Base-by-base conservation (phyloP, 495 filamentous ascomycete genomes). In the Mytilinidion resinicola region DNA sequence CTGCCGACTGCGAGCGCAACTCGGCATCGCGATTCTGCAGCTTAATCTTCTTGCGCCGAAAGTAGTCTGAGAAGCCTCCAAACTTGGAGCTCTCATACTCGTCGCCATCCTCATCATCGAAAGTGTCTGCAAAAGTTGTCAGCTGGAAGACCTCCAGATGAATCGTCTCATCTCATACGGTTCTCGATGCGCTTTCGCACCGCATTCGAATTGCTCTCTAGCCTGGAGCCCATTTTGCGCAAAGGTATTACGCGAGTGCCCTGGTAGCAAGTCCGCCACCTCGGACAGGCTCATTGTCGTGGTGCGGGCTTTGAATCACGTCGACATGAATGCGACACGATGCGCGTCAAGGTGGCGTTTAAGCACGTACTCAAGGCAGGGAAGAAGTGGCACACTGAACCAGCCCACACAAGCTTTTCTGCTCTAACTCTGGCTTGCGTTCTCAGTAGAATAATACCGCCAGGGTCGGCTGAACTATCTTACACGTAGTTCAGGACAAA, bases 41-140 rank as follows among this genome's bases (percentile, higher is more conserved):
- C 64, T 98, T 98, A 67, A 91, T 82, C 72, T 96, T 95, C 73
- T 98, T 98, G 53, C 90, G 83, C 42, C 90, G 83, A 68, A 95
- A 91, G 67, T 97, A 98, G 61, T 96, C 90, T 15, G 78, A 73
- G 66, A 96, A 90, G 3, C 90, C 91, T 6, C 91, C 91, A 67
- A 96, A 97, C 51, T 78, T 82, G 38, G 90, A 96, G 1, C 78
- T 81, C 56, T 84, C 85, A 73, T 98, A 98, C 73, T 96, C 93
- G 58, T 96, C 91, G 55, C 92, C 93, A 15, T 80, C 81, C 67
- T 96, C 92, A 67, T 82, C 69, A 9, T 80, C 70, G 65, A 86
- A 85, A 12, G 72, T 76, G 70, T 85, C 79, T 82, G 67, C 46
- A 56, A 38, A 36, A 19, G 37, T 33, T 15, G 37, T 53, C 10